These are phyloP conservation scores for Cryptomeria japonica DNA, from an alignment of 75 land plant genomes.

Conservation along the genomic window DNA sequence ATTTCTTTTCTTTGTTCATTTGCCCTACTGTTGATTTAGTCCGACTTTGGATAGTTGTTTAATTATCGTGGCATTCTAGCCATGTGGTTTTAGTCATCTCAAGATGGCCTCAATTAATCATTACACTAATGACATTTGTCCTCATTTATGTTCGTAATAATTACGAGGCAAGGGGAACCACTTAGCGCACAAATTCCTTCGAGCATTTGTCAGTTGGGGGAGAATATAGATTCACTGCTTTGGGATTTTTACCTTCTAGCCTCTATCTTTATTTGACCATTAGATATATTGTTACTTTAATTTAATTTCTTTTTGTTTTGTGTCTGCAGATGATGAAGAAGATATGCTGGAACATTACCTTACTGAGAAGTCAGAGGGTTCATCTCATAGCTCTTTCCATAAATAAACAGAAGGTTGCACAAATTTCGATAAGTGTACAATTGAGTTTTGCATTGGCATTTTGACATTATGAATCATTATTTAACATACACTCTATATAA, in stretches of 20 bases:
- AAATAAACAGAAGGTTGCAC: background rate
- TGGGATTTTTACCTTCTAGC: too few species aligned
- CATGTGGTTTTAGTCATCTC: too few species aligned
- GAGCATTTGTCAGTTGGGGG: too few species aligned
- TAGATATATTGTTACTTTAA: background rate
- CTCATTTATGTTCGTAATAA: too few species aligned
- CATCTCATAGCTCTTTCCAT: conserved; percentile 22
- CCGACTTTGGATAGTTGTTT: too few species aligned
- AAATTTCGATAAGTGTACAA: background rate
- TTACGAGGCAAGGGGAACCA: too few species aligned
- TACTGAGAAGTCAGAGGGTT: conserved; percentile 54
- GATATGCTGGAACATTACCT: conserved; percentile 98
- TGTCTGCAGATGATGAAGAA: conserved; percentile 87
- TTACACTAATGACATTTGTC: too few species aligned
- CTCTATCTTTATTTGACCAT: background rate
- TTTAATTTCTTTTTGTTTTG: background rate
- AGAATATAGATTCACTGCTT: too few species aligned
- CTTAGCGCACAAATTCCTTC: too few species aligned
- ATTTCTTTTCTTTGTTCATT: background rate
- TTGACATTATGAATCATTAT: background rate
- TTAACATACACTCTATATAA: background rate
- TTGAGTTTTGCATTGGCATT: background rate
- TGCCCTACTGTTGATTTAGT: background rate
- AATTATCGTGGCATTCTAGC: too few species aligned
- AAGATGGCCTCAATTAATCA: too few species aligned